Evolutionary conservation across 768 basidiomycete genomes (phyloP).

Genomic region (Agrocybe praecox): DNA sequence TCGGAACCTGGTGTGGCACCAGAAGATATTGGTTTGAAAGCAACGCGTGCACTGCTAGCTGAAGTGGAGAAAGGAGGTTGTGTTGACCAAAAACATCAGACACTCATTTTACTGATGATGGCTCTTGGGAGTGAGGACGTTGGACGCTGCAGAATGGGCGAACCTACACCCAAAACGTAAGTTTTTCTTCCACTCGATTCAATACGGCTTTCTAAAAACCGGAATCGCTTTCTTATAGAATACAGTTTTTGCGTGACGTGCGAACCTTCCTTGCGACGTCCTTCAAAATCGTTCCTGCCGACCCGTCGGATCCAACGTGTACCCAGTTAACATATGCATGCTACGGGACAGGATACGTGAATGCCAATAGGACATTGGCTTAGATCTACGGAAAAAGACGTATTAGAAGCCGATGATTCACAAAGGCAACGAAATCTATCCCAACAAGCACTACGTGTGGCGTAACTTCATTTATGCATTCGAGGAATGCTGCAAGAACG

Average conservation of each 20-base stretch:
- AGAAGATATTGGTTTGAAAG: slow-evolving; percentile 88
- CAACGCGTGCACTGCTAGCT: slow-evolving; percentile 74
- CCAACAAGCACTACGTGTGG: background rate
- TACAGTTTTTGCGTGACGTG: slow-evolving; percentile 88
- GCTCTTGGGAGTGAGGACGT: slow-evolving; percentile 98
- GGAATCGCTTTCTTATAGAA: slow-evolving; percentile 42
- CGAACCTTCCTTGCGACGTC: slow-evolving; percentile 84
- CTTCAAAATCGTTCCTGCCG: slow-evolving; percentile 83
- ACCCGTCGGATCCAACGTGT: slow-evolving; percentile 50
- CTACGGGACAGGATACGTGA: slow-evolving; percentile 90
- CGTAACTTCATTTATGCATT: background rate
- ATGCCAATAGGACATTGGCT: slow-evolving; percentile 79
- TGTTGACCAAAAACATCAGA: slow-evolving; percentile 88
- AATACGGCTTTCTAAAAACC: slow-evolving; percentile 7
- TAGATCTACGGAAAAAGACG: slow-evolving; percentile 30
- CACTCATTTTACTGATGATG: slow-evolving; percentile 86
- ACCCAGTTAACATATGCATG: slow-evolving; percentile 82
- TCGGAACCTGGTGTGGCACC: slow-evolving; percentile 85
- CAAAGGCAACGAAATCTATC: background rate
- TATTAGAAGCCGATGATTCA: too few species aligned
- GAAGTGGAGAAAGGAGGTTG: slow-evolving; percentile 88
- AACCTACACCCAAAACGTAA: slow-evolving; percentile 81
- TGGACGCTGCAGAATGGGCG: slow-evolving; percentile 84
- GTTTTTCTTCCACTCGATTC: slow-evolving; percentile 29
- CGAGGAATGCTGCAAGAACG: background rate